Conservation (phyloP, 345 rosid genomes). For the Lepidium didymum region DNA sequence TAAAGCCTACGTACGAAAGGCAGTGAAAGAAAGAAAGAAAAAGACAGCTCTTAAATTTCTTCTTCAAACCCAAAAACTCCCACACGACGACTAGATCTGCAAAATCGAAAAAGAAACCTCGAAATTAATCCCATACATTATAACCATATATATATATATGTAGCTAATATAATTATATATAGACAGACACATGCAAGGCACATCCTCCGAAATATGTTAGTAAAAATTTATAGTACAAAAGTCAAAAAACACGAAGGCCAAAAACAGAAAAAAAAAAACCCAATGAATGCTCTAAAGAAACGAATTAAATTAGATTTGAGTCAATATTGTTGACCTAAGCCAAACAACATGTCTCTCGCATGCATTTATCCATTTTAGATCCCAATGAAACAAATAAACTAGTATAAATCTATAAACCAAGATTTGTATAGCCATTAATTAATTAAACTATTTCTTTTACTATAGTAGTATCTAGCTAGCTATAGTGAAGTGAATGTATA, state of each 20-base stretch:
- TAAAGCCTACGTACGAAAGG: conserved; percentile 21
- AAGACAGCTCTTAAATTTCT: conserved; percentile 7
- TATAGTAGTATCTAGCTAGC: conserved; percentile 16
- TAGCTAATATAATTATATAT: background rate
- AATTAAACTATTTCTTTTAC: background rate
- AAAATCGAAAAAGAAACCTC: conserved; percentile 21
- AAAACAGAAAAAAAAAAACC: background rate
- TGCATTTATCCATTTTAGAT: conserved; percentile 37
- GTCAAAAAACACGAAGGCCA: conserved; percentile 34
- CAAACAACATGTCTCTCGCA: conserved; percentile 38
- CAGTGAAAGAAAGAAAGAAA: conserved; percentile 14
- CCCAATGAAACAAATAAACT: conserved; percentile 29
- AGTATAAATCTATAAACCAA: conserved; percentile 8
- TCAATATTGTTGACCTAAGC: conserved; percentile 31
- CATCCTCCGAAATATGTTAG: conserved; percentile 19
- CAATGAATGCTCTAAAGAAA: conserved; percentile 27
- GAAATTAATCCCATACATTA: background rate
- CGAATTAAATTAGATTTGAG: conserved; percentile 23
- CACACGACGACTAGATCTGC: conserved; percentile 35
- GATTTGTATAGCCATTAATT: background rate
- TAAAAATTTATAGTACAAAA: conserved; percentile 20
- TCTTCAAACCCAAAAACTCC: conserved; percentile 10
- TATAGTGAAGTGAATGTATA: background rate
- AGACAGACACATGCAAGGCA: conserved; percentile 25
- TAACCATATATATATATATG: background rate